Evolutionary conservation across 768 basidiomycete genomes (phyloP).

Genomic region (Boletus patriciae): DNA sequence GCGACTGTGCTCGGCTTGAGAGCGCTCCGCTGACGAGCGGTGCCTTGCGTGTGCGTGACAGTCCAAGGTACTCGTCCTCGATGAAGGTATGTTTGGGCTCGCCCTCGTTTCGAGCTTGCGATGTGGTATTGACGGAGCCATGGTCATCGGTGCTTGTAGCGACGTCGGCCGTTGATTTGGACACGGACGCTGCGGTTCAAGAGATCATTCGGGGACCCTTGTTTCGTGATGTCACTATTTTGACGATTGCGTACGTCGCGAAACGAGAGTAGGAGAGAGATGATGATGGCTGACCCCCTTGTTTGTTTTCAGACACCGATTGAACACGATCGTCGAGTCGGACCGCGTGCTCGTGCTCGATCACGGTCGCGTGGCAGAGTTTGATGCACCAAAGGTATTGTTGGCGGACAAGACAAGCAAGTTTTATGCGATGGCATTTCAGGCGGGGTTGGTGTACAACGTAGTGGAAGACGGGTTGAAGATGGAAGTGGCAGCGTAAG

Average conservation of each 20-base stretch:
- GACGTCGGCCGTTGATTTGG: conserved; percentile 84
- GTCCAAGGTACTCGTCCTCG: conserved; percentile 84
- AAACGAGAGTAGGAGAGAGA: not conserved
- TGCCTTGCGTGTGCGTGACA: conserved; percentile 18
- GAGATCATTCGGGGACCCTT: conserved; percentile 78
- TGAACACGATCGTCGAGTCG: conserved; percentile 81
- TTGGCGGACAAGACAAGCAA: conserved; percentile 52
- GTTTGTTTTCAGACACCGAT: conserved; percentile 53
- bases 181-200: conserved; percentile 86
- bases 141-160: conserved; percentile 34
- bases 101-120: not conserved
- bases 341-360: conserved; percentile 80
- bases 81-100: conserved; percentile 63
- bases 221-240: conserved; percentile 74
- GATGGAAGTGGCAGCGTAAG: not conserved
- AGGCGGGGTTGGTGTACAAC: conserved; percentile 51
- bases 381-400: conserved; percentile 64
- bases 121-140: not conserved
- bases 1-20: not conserved
- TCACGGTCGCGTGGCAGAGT: conserved; percentile 73
- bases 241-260: conserved; percentile 77
- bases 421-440: conserved; percentile 61
- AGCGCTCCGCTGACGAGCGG: not conserved
- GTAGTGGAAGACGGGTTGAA: not conserved
- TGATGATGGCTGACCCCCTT: not conserved